phyloP scores from a whole-genome alignment of 257 asterid genomes.

The Fraxinus quadrangulata region DNA sequence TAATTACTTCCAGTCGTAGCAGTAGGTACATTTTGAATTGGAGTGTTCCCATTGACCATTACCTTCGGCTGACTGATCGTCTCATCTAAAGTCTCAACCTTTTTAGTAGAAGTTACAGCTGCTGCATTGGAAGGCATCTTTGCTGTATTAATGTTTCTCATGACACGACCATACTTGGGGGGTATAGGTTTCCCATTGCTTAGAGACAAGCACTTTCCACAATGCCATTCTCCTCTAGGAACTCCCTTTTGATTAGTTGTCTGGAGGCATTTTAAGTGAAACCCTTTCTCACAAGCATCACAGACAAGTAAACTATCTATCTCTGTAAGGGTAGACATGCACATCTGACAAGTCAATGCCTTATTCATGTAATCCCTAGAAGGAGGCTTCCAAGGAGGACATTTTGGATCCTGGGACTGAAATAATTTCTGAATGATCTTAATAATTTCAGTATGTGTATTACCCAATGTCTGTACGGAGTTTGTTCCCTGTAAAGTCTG shows the following conservation, averaged over 20 bases:
- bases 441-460: constrained; percentile 72
- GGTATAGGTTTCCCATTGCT: constrained; percentile 93
- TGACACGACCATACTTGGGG: constrained; percentile 96
- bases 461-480: constrained; percentile 43
- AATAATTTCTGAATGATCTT: constrained; percentile 76
- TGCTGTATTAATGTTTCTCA: constrained; percentile 64
- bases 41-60: constrained; percentile 48
- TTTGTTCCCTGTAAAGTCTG: constrained; percentile 52
- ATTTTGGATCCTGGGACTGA: constrained; percentile 57
- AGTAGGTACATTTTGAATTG: constrained; percentile 43
- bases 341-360: constrained; percentile 76
- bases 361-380: constrained; percentile 89
- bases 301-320: constrained; percentile 78
- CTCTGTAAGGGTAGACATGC: constrained; percentile 57
- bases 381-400: constrained; percentile 78
- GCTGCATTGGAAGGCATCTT: constrained; percentile 50
- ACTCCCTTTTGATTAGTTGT: constrained; percentile 57
- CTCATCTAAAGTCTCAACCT: constrained; percentile 44
- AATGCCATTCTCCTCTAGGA: constrained; percentile 94
- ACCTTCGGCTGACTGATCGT: constrained; percentile 45
- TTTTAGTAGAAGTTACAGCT: constrained; percentile 44
- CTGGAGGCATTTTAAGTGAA: constrained; percentile 91
- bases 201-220: constrained; percentile 78
- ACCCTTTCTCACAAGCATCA: constrained; percentile 95
- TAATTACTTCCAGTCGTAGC: constrained; percentile 32